Base-by-base conservation (phyloP, 345 rosid species). In the Passiflora organensis region DNA sequence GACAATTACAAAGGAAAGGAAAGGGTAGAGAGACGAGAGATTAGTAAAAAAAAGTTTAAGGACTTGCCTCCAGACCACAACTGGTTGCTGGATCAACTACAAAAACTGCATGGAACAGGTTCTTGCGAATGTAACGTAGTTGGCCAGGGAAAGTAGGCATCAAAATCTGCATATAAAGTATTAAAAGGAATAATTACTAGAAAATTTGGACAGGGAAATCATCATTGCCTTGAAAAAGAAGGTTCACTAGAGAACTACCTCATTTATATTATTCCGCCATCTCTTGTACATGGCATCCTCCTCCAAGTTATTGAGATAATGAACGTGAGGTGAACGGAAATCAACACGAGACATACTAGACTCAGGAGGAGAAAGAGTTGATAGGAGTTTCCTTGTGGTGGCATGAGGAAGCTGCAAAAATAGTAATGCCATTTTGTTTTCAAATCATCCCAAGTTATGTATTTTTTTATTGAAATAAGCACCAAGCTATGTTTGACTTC, bases 141-240 rank as follows among this genome's bases (percentile, higher is more conserved):
- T 93, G 97, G 51, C 97, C 97, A 55, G 95, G 95, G 81, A 81
- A 93, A 54, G 85, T 95, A 43, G 99, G 99, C 97, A 86, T 86
- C 76, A 89, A 85, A 75, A 93, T 81, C 97, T 93, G 57, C 75
- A 80, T 14, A 70, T 53, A 59, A 32, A 38, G n/a, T 13, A 47
- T 66, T 17, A 67, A 63, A 52, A 51, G 51, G n/a, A n/a, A n/a
- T 15, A 50, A 50, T 65, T 56, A 16, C 51, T 24, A 37, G 36
- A 57, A 52, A 55, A 61, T 47, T 56, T 58, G 42, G 60, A 60
- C 54, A 36, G 17, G 9, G 34, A 71, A 59, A 32, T 17, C 59
- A 78, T 39, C 44, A 41, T 59, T 62, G 13, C 24, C 52, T 49
- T 24, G 50, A 20, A 48, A 45, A 43, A 57, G 43, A 53, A 57